These are phyloP conservation scores for Monosporascus cannonballus DNA, from an alignment of 2,329 filamentous ascomycete species.

Conservation along the genomic window DNA sequence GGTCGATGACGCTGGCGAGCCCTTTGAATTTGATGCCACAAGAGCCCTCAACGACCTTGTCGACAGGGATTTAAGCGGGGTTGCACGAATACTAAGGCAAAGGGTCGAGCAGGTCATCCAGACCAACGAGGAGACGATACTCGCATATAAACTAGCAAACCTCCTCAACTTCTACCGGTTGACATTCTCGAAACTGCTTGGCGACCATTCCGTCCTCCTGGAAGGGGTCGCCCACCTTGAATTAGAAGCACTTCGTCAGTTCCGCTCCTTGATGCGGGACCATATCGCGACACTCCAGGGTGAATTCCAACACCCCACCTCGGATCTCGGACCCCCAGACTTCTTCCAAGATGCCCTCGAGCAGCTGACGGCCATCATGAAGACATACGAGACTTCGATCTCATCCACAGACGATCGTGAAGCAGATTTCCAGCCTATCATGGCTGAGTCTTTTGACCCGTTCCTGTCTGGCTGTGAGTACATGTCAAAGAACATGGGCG, in stretches of 20 bases:
- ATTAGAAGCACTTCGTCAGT: constrained; percentile 73
- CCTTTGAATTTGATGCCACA: constrained; percentile 65
- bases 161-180: constrained; percentile 81
- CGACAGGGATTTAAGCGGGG: constrained; percentile 76
- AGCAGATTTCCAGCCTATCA: constrained; percentile 66
- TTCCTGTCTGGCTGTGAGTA: constrained; percentile 72
- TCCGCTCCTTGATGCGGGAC: constrained; percentile 74
- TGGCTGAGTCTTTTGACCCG: constrained; percentile 77
- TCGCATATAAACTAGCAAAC: constrained; percentile 86
- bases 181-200: constrained; percentile 78
- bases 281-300: constrained; percentile 69
- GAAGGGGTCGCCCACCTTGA: constrained; percentile 64
- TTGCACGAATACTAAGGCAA: constrained; percentile 78
- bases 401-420: constrained; percentile 53
- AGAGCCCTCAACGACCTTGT: constrained; percentile 82
- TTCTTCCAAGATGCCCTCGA: constrained; percentile 78
- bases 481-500: constrained; percentile 54
- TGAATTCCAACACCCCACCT: constrained; percentile 62
- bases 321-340: constrained; percentile 70
- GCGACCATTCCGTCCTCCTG: constrained; percentile 60
- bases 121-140: constrained; percentile 81
- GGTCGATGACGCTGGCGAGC: constrained; percentile 46
- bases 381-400: constrained; percentile 79
- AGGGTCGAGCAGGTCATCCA: constrained; percentile 88
- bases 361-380: constrained; percentile 71